Base-by-base conservation (phyloP, 805 yeast genomes). In the Metschnikowia hibisci region DNA sequence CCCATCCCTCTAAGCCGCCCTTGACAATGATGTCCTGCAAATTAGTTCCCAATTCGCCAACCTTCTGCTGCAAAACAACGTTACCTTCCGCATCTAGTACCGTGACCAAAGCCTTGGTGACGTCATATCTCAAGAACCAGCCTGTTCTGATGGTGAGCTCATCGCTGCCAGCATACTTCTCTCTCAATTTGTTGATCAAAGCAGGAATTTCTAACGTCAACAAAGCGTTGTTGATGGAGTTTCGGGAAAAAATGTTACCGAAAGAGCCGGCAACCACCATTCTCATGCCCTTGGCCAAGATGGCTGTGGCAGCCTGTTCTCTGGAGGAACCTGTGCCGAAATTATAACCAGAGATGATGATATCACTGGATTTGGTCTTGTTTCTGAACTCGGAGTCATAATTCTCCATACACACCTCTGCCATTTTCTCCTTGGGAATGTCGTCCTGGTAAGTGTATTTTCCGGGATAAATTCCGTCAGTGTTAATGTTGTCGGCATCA, bases 1-100 rank as follows among this genome's bases (percentile, higher is more conserved):
- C 97, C 99, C 99, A 93, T 32, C 96, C 95, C 75, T 93, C 99
- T 45, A 93, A 79, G 44, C 99, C 99, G 38, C 99, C 99, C 63
- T 88, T 84, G 51, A 91, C 90, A 52, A 93, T 93, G 58, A 93
- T 93, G 55, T 93, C 99, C 70, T 93, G 99, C 62, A 93, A 75
- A 64, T 90, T 90, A 43, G 89, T 81, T 52, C 99, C 98, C 50
- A 93, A 75, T 66, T 93, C 98, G 47, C 98, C 97, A 38, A 93
- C 98, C 67, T 85, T 86, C 63, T 87, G 95, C 53, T 77, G 77
- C 52, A 91, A 71, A 13, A 90, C 74, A 31, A 82, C 76, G 25
- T 75, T 73, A 16, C 77, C 76, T 6, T 75, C 74, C 10, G 77
- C 69, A 55, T 90, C 95, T 13, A 76, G 77, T 30, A 93, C 95